These are phyloP conservation scores for Hemisphaericaspora nanyangensis DNA, from an alignment of 805 yeast genomes.

Conservation along the genomic window DNA sequence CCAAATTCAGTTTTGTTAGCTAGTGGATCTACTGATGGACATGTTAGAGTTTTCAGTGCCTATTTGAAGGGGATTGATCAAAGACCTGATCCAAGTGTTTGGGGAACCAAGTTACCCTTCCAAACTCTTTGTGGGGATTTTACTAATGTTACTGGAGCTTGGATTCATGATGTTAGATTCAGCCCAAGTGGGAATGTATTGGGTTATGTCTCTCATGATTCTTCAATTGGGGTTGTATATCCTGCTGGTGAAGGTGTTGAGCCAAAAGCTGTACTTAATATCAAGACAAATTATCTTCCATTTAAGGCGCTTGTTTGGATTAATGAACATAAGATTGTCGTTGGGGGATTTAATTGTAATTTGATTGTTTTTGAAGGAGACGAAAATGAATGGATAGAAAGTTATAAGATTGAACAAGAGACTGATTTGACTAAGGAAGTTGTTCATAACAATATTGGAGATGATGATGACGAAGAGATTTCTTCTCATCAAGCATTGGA, in stretches of 20 bases:
- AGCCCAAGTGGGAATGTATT: conserved; percentile 74
- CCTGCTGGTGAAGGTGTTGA: conserved; percentile 65
- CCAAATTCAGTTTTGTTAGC: conserved; percentile 86
- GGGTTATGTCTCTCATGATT: conserved; percentile 84
- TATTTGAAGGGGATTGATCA: conserved; percentile 84
- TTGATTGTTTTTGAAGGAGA: conserved; percentile 80
- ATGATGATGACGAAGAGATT: conserved; percentile 51
- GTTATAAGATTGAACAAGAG: conserved; percentile 52
- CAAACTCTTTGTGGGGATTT: conserved; percentile 85
- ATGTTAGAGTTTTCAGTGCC: conserved; percentile 83
- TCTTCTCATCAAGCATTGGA: conserved; percentile 77
- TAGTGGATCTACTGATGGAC: conserved; percentile 91
- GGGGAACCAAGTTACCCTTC: conserved; percentile 97
- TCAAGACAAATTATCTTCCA: conserved; percentile 72
- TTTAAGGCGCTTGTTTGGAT: conserved; percentile 73
- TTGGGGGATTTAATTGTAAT: conserved; percentile 91
- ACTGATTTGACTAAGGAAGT: conserved; percentile 46
- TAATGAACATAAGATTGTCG: conserved; percentile 63
- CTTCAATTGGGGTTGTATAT: conserved; percentile 75
- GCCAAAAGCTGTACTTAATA: conserved; percentile 55
- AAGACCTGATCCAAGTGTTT: conserved; percentile 73
- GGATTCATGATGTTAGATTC: conserved; percentile 90
- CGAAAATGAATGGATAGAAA: conserved; percentile 58
- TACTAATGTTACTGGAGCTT: conserved; percentile 66
- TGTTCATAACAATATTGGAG: conserved; percentile 18